Percentiles rank a stretch among this genome's conserved stretches.
These are phyloP conservation scores for Lachancea cidri DNA, from an alignment of 805 yeast genomes.

Conservation along the genomic window DNA sequence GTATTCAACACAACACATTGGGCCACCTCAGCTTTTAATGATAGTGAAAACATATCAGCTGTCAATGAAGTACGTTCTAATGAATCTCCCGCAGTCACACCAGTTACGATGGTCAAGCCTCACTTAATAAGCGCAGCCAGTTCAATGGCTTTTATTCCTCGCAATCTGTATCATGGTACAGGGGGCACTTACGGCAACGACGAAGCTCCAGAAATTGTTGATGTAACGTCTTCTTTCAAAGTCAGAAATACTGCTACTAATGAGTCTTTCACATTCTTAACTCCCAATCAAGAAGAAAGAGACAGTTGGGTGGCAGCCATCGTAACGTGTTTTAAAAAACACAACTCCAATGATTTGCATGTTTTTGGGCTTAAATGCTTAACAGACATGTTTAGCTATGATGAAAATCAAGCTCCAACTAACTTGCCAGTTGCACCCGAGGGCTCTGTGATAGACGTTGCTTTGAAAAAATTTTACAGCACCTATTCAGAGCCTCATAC, in stretches of 20 bases:
- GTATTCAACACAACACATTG: neutral
- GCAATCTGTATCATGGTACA: constrained; percentile 1
- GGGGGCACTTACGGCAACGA: constrained; percentile 1
- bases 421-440: constrained; percentile 50
- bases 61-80: neutral
- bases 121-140: constrained; percentile 20
- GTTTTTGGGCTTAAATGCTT: constrained; percentile 52
- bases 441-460: constrained; percentile 47
- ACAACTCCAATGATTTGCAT: constrained; percentile 39
- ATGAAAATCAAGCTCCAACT: constrained; percentile 43
- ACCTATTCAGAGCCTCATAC: constrained; percentile 4
- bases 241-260: constrained; percentile 55
- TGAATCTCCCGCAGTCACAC: constrained; percentile 10
- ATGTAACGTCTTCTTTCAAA: constrained; percentile 36
- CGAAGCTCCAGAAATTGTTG: constrained; percentile 5
- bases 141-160: constrained; percentile 11
- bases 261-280: constrained; percentile 46
- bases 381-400: constrained; percentile 62
- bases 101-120: constrained; percentile 20
- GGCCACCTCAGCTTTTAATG: neutral
- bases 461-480: constrained; percentile 31
- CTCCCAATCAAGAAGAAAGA: constrained; percentile 46
- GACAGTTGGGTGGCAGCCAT: constrained; percentile 54
- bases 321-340: constrained; percentile 42
- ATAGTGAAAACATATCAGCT: neutral